Evolutionary conservation across 73 alveolate genomes (phyloP).

Genomic region (Uronychia binucleata): DNA sequence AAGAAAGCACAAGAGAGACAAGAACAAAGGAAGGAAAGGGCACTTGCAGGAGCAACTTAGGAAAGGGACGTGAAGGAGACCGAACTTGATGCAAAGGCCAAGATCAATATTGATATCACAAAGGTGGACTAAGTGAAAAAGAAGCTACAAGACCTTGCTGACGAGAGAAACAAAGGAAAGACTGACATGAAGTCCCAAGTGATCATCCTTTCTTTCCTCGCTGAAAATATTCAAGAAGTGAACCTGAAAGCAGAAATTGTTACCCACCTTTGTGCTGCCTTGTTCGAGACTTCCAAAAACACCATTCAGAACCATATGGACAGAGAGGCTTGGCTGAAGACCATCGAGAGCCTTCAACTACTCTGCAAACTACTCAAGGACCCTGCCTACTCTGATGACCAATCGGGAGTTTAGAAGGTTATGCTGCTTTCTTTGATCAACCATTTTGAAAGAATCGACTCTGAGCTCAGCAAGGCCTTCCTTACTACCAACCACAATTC

Average conservation of each 20-base stretch:
- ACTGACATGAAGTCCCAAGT: conserved; percentile 28
- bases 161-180: conserved; percentile 38
- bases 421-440: background rate
- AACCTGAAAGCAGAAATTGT: conserved; percentile 25
- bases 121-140: conserved; percentile 21
- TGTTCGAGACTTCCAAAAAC: conserved; percentile 43
- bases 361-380: conserved; percentile 1
- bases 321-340: conserved; percentile 43
- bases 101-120: conserved; percentile 11
- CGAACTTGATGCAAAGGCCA: background rate
- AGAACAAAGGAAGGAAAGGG: conserved; percentile 5
- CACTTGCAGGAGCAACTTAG: background rate
- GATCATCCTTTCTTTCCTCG: conserved; percentile 7
- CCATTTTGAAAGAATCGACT: conserved; percentile 40
- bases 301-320: conserved; percentile 26
- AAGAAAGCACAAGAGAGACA: conserved; percentile 5
- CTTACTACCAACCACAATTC: conserved; percentile 26
- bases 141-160: conserved; percentile 31
- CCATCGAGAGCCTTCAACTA: conserved; percentile 4
- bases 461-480: conserved; percentile 53
- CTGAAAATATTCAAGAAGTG: conserved; percentile 5
- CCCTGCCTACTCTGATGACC: conserved; percentile 6
- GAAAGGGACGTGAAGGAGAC: background rate
- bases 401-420: too few relatives aligned
- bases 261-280: conserved; percentile 4